Evolutionary conservation across 768 basidiomycete genomes (phyloP).

Genomic region (Suillus americanus): DNA sequence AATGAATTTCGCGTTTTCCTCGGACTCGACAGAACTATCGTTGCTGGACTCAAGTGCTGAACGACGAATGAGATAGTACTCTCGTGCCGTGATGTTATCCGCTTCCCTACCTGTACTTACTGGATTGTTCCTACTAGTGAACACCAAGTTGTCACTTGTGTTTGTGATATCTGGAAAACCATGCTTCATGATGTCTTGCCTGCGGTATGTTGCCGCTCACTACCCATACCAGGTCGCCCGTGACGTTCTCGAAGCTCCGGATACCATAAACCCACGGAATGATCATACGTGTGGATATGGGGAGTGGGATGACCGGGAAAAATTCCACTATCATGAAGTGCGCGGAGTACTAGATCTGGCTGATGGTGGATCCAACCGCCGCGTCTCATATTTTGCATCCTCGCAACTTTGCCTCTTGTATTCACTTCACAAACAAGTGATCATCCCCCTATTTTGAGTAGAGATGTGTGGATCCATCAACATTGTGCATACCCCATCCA

Average conservation of each 20-base stretch:
- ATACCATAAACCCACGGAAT: neutral
- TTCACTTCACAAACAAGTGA: too few relatives aligned
- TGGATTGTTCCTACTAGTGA: neutral
- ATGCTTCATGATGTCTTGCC: neutral
- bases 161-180: too few relatives aligned
- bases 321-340: neutral
- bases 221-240: neutral
- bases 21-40: too few relatives aligned
- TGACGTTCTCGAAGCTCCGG: neutral
- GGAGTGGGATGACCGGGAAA: neutral
- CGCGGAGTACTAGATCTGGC: neutral
- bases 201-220: neutral
- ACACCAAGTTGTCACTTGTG: neutral
- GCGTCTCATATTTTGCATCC: neutral
- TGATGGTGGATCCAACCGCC: neutral
- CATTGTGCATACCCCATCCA: neutral
- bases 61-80: neutral
- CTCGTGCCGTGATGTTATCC: too few relatives aligned
- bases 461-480: neutral
- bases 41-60: neutral
- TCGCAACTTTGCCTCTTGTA: too few relatives aligned
- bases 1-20: too few relatives aligned
- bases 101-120: neutral
- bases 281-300: neutral
- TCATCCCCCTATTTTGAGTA: neutral